Percentiles rank a stretch among this genome's conserved stretches.
Evolutionary conservation across 495 filamentous ascomycete species (phyloP).

Genomic region (Talaromyces nanjingensis): DNA sequence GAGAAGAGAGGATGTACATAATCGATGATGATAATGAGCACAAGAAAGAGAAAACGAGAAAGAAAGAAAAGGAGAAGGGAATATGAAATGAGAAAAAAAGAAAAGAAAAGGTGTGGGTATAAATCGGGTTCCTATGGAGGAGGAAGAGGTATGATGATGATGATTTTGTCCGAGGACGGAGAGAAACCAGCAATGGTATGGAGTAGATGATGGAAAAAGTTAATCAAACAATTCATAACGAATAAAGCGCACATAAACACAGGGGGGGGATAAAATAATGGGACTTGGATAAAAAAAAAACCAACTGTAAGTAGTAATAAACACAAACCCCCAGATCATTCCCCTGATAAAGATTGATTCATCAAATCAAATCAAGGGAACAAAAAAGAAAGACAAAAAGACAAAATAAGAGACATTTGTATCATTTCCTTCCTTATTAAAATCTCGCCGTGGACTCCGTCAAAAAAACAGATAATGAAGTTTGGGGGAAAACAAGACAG

Average conservation of each 20-base stretch:
- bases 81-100: conserved; percentile 14
- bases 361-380: background rate
- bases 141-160: background rate
- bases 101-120: conserved; percentile 9
- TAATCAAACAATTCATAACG: background rate
- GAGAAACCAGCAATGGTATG: too few species aligned
- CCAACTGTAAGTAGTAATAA: background rate
- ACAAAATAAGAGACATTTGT: conserved; percentile 4
- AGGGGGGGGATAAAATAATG: background rate
- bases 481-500: background rate
- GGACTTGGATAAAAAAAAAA: background rate
- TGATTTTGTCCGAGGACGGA: too few species aligned
- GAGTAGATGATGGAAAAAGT: background rate
- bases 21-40: background rate
- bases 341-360: too few species aligned
- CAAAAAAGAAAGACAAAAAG: background rate
- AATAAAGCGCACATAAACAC: background rate
- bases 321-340: background rate
- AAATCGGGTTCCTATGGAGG: background rate
- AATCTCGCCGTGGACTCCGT: conserved; percentile 3
- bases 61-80: conserved; percentile 16
- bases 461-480: background rate
- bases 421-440: conserved; percentile 5
- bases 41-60: conserved; percentile 3
- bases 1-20: background rate